Evolutionary conservation across 129 eudicot genomes (phyloP), one percentile per base, ranked within the genome.

Genomic region (Helichrysum umbraculigerum): DNA sequence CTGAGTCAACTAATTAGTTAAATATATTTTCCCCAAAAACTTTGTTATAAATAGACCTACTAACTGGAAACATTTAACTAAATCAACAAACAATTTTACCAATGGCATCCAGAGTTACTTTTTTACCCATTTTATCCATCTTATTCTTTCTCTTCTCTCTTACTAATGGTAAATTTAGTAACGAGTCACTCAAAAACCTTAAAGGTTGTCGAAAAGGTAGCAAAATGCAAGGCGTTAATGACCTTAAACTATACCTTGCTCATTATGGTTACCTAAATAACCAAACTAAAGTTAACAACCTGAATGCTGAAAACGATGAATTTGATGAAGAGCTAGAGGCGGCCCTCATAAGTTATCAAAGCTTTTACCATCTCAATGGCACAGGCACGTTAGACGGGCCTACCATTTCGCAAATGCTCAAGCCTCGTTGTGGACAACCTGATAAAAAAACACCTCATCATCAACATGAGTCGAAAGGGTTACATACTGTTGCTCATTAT

Each of bases 191-290:
- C 19, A 42, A 44, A 42, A 19, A 44, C 17, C 78, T 75, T 63
- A 19, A 75, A 75, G 71, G 62, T 75, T 42, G 61, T 61, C 29
- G 20, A 0, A 76, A 76, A 1, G 79, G 79, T 6, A 66, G 51
- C 63, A 42, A 62, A 28, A 71, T 15, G 61, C 70, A 57, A 68
- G 81, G 68, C 34, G 61, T 77, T 19, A 47, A 77, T 68, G 44
- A 29, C 58, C 81, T 77, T 22, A 77, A 77, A 68, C 61, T 39
- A 56, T 77, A 78, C 39, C 81, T 78, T 42, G 51, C 81, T 19
- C 76, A 29, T 58, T 77, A 16, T 4, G 81, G 81, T 42, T 77
- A 77, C 75, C 47, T 77, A 25, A 41, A 68, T 39, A 37, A 77
- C 60, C 50, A 68, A 56, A 62, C 7, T 39, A 22, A 30, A 47